These are phyloP conservation scores for Stenocarpella maydis DNA, from an alignment of 2,329 filamentous ascomycete genomes.

Conservation along the genomic window DNA sequence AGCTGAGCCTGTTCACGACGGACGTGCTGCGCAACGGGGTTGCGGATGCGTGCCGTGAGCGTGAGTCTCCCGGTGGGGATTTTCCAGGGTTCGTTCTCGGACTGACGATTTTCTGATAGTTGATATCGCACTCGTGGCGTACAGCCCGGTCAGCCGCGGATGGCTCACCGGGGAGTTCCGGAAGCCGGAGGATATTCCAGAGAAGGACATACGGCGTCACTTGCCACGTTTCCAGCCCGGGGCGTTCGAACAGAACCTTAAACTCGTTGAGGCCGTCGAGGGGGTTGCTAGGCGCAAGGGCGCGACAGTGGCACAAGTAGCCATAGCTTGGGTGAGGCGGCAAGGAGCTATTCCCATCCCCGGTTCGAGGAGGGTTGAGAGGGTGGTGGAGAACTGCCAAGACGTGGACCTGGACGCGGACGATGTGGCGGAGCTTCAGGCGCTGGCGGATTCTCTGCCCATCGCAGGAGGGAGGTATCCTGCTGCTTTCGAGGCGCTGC, in stretches of 20 bases:
- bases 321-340: constrained; percentile 68
- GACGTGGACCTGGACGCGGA: constrained; percentile 56
- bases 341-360: constrained; percentile 72
- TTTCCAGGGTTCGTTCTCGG: neutral
- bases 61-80: constrained; percentile 70
- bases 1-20: constrained; percentile 51
- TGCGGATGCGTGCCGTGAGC: constrained; percentile 61
- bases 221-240: constrained; percentile 66
- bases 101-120: constrained; percentile 38
- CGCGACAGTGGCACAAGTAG: constrained; percentile 69
- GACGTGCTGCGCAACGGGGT: constrained; percentile 49
- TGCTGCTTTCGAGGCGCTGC: constrained; percentile 4
- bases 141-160: constrained; percentile 56
- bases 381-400: constrained; percentile 67
- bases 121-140: constrained; percentile 52
- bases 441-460: constrained; percentile 56
- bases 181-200: constrained; percentile 60
- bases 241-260: constrained; percentile 70
- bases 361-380: constrained; percentile 63
- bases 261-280: constrained; percentile 67
- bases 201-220: constrained; percentile 55
- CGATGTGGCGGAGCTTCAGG: constrained; percentile 61
- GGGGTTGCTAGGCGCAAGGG: constrained; percentile 66
- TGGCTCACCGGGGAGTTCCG: constrained; percentile 64
- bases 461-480: constrained; percentile 58